Base-by-base conservation (phyloP, 345 rosid genomes). In the Euphorbia peplus region DNA sequence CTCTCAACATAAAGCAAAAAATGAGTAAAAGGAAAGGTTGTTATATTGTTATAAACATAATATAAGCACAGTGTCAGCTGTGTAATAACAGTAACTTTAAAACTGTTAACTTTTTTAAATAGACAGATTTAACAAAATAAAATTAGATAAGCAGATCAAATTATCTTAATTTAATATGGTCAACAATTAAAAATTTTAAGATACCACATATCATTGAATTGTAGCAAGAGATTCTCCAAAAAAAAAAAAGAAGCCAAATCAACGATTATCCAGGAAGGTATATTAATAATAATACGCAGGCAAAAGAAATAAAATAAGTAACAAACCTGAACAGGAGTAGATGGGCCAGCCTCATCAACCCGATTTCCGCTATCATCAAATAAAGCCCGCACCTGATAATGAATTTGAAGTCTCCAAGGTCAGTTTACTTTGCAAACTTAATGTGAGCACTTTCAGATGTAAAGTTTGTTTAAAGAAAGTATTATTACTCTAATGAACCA, bases 311-410 rank as follows among this genome's bases (percentile, higher is more conserved):
- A 46, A 70, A 21, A 35, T 1, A 46, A 70, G 16, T 5, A 19
- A 77, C 81, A 63, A 79, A 95, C 99, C 96, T 90, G 99, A 25
- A 87, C 89, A 42, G 97, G 96, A 30, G 89, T 85, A 62, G 99
- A 95, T 14, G 99, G 99, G 72, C 99, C 88, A 76, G 96, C 99
- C 80, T 88, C 87, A 77, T 82, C 86, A 75, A 95, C 88, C 70
- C 85, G 87, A 29, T 72, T 85, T 68, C 93, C 99, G 22, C 80
- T 65, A 72, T 90, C 95, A 67, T 88, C 97, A 79, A 91, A 88
- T 73, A 95, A 80, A 70, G 99, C 99, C 64, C 99, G 90, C 69
- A 89, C 96, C 97, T 91, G 79, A 66, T 9, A 53, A 77, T 68
- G 52, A 60, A 63, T 66, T 67, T 26, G 54, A 28, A 39, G 16